phyloP scores from a whole-genome alignment of 257 asterid species.

The Solanum bulbocastanum region DNA sequence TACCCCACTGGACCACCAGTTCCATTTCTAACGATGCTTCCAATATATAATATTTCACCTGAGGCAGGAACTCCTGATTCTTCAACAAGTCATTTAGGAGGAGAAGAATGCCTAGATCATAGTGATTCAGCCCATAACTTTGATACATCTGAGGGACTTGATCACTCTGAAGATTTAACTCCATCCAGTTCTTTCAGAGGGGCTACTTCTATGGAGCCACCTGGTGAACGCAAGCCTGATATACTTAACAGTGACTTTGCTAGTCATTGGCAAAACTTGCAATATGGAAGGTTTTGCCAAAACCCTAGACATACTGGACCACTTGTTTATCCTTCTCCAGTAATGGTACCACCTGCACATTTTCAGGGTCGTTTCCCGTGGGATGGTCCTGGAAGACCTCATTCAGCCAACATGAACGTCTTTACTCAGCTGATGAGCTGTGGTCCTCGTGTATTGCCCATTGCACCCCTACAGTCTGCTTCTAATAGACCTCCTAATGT shows the following conservation, averaged over 20 bases:
- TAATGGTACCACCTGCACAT: constrained; percentile 75
- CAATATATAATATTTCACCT: constrained; percentile 58
- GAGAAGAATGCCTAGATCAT: constrained; percentile 36
- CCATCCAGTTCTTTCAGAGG: constrained; percentile 37
- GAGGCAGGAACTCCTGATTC: constrained; percentile 50
- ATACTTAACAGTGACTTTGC: constrained; percentile 83
- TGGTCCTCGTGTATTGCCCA: constrained; percentile 61
- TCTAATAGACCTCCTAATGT: constrained; percentile 52
- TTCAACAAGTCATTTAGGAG: constrained; percentile 43
- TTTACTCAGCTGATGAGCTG: constrained; percentile 60
- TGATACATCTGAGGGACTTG: constrained; percentile 32
- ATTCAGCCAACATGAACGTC: constrained; percentile 47
- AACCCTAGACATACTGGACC: constrained; percentile 50
- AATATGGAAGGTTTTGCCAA: constrained; percentile 87
- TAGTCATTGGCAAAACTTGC: constrained; percentile 89
- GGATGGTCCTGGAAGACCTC: constrained; percentile 77
- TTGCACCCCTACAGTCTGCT: constrained; percentile 59
- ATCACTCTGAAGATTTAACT: constrained; percentile 42
- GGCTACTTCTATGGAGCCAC: constrained; percentile 29
- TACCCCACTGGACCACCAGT: constrained; percentile 97
- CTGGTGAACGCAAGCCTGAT: constrained; percentile 54
- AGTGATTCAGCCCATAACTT: constrained; percentile 39
- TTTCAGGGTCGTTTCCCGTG: constrained; percentile 70
- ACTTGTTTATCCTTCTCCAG: constrained; percentile 52
- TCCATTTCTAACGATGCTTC: constrained; percentile 94